Conservation (phyloP, 1,139 yeast species). For the Debaryomyces fabryi region DNA sequence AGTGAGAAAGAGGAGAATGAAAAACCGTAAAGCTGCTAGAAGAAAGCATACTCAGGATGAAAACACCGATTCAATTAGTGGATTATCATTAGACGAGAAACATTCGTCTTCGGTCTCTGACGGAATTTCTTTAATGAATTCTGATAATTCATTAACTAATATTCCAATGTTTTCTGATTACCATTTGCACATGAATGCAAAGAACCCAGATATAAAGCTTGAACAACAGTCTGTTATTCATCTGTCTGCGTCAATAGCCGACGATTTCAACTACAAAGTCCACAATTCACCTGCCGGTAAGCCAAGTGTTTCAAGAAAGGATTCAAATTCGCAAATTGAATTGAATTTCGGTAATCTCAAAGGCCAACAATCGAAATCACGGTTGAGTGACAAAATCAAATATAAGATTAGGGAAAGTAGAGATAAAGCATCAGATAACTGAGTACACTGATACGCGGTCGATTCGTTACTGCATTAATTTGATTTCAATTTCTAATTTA, state of each 20-base stretch:
- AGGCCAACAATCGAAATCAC: constrained; percentile 15
- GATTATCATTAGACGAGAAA: constrained; percentile 25
- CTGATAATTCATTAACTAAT: constrained; percentile 56
- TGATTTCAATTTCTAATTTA: background rate
- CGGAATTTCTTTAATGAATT: constrained; percentile 55
- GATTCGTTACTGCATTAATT: background rate
- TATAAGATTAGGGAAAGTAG: constrained; percentile 39
- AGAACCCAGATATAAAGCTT: constrained; percentile 25
- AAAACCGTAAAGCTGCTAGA: constrained; percentile 25
- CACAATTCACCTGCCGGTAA: constrained; percentile 10
- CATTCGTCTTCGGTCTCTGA: constrained; percentile 48
- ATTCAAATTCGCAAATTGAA: constrained; percentile 37
- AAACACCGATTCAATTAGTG: constrained; percentile 22
- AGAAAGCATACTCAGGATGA: constrained; percentile 15
- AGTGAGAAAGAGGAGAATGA: constrained; percentile 48
- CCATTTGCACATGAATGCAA: constrained; percentile 39
- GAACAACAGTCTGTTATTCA: constrained; percentile 31
- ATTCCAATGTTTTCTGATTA: constrained; percentile 59
- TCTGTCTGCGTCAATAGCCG: constrained; percentile 32
- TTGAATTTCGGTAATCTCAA: constrained; percentile 30
- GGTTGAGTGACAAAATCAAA: constrained; percentile 39
- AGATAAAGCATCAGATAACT: constrained; percentile 13
- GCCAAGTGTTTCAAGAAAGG: constrained; percentile 23
- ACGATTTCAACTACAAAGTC: constrained; percentile 26
- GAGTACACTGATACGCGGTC: background rate